These are phyloP conservation scores for Aureobasidium sp. DNA, from an alignment of 2,329 filamentous ascomycete genomes.

Conservation along the genomic window DNA sequence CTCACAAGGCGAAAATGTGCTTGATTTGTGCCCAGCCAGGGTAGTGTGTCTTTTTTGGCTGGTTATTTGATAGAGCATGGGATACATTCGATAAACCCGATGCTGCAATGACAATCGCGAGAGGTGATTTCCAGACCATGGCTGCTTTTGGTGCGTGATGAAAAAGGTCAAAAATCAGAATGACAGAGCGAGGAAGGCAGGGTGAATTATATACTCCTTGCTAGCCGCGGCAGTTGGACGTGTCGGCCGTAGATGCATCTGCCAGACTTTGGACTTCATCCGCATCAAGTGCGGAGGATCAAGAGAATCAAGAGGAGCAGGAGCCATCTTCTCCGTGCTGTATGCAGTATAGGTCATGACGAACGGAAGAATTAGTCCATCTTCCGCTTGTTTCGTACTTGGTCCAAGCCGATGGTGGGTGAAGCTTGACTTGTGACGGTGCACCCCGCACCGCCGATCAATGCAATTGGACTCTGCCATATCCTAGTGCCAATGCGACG, in stretches of 20 bases:
- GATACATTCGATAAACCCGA: not conserved
- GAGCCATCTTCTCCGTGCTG: not conserved
- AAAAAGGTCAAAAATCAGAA: not conserved
- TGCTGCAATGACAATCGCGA: not conserved
- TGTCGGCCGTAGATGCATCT: not conserved
- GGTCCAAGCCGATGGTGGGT: not conserved
- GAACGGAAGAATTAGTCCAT: not conserved
- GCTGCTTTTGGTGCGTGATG: not conserved
- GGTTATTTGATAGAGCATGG: not conserved
- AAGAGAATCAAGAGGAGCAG: too few relatives aligned
- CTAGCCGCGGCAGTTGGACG: not conserved
- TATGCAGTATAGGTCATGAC: not conserved
- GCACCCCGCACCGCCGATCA: slow-evolving; percentile 7
- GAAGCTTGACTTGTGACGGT: not conserved
- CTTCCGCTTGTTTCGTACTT: not conserved
- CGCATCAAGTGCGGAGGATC: too few relatives aligned
- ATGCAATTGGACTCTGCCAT: not conserved
- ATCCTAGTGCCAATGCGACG: not conserved
- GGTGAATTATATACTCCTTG: not conserved
- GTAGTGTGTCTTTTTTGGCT: slow-evolving; percentile 11
- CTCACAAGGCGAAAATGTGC: slow-evolving; percentile 22
- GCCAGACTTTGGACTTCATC: not conserved
- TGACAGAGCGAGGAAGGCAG: not conserved
- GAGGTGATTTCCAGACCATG: not conserved
- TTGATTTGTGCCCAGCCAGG: slow-evolving; percentile 19